Evolutionary conservation across 495 filamentous ascomycete species (phyloP).

Genomic region (Clavariopsis aquatica): DNA sequence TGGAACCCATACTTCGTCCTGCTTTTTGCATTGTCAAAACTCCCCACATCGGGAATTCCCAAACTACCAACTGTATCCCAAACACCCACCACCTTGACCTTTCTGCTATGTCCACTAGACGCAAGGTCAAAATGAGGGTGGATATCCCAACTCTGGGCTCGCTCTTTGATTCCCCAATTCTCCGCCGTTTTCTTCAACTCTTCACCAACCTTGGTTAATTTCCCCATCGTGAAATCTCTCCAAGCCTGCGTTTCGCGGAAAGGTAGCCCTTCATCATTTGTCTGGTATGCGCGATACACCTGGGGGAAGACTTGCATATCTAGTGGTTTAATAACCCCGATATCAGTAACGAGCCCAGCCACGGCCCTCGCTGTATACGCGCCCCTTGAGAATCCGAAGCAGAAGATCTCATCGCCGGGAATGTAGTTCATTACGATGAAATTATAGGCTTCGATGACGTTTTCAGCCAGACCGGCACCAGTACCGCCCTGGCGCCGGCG

Average conservation of each 20-base stretch:
- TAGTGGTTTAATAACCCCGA: constrained; percentile 48
- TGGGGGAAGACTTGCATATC: constrained; percentile 43
- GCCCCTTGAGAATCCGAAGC: constrained; percentile 63
- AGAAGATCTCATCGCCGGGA: constrained; percentile 58
- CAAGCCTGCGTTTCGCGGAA: constrained; percentile 29
- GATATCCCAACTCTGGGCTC: constrained; percentile 24
- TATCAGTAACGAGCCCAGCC: constrained; percentile 55
- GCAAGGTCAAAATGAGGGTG: constrained; percentile 18
- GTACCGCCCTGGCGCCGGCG: constrained; percentile 37
- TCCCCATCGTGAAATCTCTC: constrained; percentile 29
- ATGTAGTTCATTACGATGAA: constrained; percentile 56
- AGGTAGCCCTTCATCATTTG: constrained; percentile 17
- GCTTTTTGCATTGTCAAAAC: constrained; percentile 15
- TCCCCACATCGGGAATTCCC: constrained; percentile 41
- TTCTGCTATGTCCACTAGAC: constrained; percentile 22
- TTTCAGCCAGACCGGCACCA: constrained; percentile 44
- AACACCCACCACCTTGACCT: constrained; percentile 57
- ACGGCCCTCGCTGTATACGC: constrained; percentile 60
- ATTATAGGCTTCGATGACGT: constrained; percentile 54
- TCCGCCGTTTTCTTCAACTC: neutral
- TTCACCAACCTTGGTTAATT: constrained; percentile 13
- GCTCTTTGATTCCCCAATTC: neutral
- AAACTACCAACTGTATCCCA: constrained; percentile 62
- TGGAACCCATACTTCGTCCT: constrained; percentile 34
- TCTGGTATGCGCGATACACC: constrained; percentile 42